A percentile compares a stretch with the other conserved stretches of the same genome.
Conservation (phyloP, 441 rosid genomes). For the Erysimum cheiri region DNA sequence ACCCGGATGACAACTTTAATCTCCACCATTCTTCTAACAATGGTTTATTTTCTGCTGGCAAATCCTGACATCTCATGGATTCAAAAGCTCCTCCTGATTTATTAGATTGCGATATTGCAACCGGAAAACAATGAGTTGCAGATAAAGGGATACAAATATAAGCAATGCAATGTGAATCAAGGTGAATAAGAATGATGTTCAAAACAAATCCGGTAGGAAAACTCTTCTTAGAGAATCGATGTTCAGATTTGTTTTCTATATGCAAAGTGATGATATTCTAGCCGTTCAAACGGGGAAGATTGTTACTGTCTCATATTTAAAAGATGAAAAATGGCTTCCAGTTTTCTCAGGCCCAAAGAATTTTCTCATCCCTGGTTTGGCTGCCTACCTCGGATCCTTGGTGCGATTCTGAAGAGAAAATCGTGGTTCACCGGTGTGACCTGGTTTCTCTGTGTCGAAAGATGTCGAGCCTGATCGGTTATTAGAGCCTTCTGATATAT, state of each 20-base stretch:
- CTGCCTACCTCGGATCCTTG: slow-evolving; percentile 41
- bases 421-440: slow-evolving; percentile 34
- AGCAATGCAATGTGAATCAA: slow-evolving; percentile 14
- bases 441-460: slow-evolving; percentile 29
- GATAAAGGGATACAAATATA: background rate
- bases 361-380: slow-evolving; percentile 13
- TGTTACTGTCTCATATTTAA: slow-evolving; percentile 20
- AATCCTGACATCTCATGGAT: slow-evolving; percentile 8
- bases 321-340: slow-evolving; percentile 17
- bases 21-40: slow-evolving; percentile 24
- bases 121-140: background rate
- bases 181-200: slow-evolving; percentile 1
- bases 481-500: slow-evolving; percentile 40
- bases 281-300: slow-evolving; percentile 10
- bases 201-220: background rate
- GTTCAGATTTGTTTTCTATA: slow-evolving; percentile 32
- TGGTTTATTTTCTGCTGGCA: slow-evolving; percentile 10
- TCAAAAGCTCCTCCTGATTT: background rate
- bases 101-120: background rate
- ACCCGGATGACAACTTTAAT: slow-evolving; percentile 8
- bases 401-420: slow-evolving; percentile 64
- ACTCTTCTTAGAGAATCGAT: slow-evolving; percentile 13
- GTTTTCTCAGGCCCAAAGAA: slow-evolving; percentile 30
- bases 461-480: slow-evolving; percentile 34
- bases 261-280: slow-evolving; percentile 26